Percentiles rank a stretch among this genome's conserved stretches.
These are phyloP conservation scores for Raphanus hybrid DNA, from an alignment of 441 rosid species.

Conservation along the genomic window DNA sequence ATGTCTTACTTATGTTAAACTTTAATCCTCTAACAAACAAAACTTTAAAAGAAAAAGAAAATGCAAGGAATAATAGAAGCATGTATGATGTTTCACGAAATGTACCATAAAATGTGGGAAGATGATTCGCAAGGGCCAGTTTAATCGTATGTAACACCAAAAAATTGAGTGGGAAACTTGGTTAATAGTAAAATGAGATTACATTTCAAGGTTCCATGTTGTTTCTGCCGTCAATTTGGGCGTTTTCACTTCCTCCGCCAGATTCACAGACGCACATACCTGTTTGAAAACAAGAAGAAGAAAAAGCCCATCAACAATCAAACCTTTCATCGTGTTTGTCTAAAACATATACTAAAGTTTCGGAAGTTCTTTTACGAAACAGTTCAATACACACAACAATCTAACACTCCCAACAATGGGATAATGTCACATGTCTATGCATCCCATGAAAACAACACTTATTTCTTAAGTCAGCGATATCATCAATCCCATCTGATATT, in stretches of 20 bases:
- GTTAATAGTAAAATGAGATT: neutral
- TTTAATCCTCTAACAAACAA: neutral
- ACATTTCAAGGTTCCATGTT: constrained; percentile 71
- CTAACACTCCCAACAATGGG: neutral
- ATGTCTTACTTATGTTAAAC: neutral
- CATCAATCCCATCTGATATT: neutral
- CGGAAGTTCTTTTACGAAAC: neutral
- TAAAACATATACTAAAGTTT: neutral
- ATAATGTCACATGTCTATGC: neutral
- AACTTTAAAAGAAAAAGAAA: neutral
- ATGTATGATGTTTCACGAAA: neutral
- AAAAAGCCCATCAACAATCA: neutral
- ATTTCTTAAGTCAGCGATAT: neutral
- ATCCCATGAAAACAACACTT: neutral
- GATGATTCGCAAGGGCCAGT: neutral
- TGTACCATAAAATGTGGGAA: constrained; percentile 1
- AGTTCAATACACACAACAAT: constrained; percentile 1
- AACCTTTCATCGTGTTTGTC: neutral
- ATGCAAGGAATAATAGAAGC: neutral
- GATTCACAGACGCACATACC: constrained; percentile 66
- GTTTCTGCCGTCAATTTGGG: constrained; percentile 74
- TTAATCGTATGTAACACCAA: constrained; percentile 8
- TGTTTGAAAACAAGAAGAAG: constrained; percentile 33
- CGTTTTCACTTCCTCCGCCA: constrained; percentile 64
- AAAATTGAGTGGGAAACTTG: constrained; percentile 14